Evolutionary conservation across 1,284 basidiomycete species (phyloP).

Genomic region (Amylostereum areolatum): DNA sequence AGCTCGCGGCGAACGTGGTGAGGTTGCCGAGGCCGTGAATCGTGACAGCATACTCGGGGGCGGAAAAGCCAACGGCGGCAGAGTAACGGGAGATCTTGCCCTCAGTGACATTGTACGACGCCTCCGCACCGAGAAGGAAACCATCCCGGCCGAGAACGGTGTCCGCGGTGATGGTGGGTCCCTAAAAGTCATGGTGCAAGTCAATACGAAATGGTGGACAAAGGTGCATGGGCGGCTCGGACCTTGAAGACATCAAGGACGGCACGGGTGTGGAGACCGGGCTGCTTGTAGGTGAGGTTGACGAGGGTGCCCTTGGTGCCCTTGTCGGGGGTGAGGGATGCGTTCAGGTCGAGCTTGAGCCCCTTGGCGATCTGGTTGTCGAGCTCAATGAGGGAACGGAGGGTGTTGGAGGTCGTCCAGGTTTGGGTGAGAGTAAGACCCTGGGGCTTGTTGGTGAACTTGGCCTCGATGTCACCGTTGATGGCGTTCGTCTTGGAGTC

Average conservation of each 20-base stretch:
- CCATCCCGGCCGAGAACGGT: slow-evolving; percentile 95
- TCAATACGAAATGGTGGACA: slow-evolving; percentile 3
- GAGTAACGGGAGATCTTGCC: slow-evolving; percentile 92
- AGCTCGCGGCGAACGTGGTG: slow-evolving; percentile 91
- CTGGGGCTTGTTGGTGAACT: slow-evolving; percentile 84
- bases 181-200: slow-evolving; percentile 39
- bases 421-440: slow-evolving; percentile 88
- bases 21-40: slow-evolving; percentile 94
- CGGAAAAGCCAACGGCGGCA: slow-evolving; percentile 89
- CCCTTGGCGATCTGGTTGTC: slow-evolving; percentile 98
- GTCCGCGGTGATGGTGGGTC: slow-evolving; percentile 96
- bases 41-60: slow-evolving; percentile 95
- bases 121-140: slow-evolving; percentile 95
- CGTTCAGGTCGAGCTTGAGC: slow-evolving; percentile 90
- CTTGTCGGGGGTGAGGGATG: slow-evolving; percentile 84
- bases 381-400: slow-evolving; percentile 91
- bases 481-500: slow-evolving; percentile 73
- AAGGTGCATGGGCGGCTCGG: slow-evolving; percentile 15
- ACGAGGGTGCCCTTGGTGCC: slow-evolving; percentile 78
- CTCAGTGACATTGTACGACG: slow-evolving; percentile 93
- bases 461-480: slow-evolving; percentile 85
- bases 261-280: slow-evolving; percentile 90
- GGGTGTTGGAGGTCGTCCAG: slow-evolving; percentile 92
- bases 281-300: slow-evolving; percentile 93
- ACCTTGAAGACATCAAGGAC: slow-evolving; percentile 95